Base-by-base conservation (phyloP, 495 filamentous ascomycete species). In the Melanomma pulvis-pyrius region DNA sequence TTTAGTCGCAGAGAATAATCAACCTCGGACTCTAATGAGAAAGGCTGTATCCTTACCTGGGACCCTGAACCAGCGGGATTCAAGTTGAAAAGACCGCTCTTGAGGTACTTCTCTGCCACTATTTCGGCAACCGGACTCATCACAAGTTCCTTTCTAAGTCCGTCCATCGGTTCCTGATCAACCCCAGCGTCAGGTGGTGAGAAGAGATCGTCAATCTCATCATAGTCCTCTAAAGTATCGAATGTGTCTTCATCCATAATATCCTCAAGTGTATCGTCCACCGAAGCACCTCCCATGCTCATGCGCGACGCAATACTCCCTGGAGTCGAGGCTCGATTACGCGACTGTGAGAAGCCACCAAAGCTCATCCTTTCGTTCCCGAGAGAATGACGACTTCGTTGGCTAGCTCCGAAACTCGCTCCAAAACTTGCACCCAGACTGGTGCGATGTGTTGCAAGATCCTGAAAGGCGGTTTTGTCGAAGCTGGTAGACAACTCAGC, bases 401-500 rank as follows among this genome's bases (percentile, higher is more conserved):
- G 55, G 22, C 62, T 60, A 15, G 47, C 62, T n/a, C 83, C 83
- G 72, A 81, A 79, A 36, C 77, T 72, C 29, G 61, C 65, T 17
- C 30, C 28, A 26, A 70, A 66, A 36, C 67, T 69, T 32, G 70
- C 81, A 29, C 71, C 81, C 21, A 79, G 83, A 75, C 78, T 78
- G 59, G 29, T 76, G 68, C 82, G 64, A 69, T 83, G 62, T 73
- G 82, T 79, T 60, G 80, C 80, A 47, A 89, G 84, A 55, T 93
- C 91, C 13, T 85, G 82, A 71, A 93, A 94, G 21, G 86, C 83
- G 2, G 88, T 80, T 56, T 90, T 83, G 59, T 93, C 91, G 51
- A 92, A 89, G 22, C 84, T 86, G 25, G 80, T 87, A 0, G 91
- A 93, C 13, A 97, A 79, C 73, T 98, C 93, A 22, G 92, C 89